These are phyloP conservation scores for Clonostachys solani DNA, from an alignment of 2,329 filamentous ascomycete genomes.

Conservation along the genomic window DNA sequence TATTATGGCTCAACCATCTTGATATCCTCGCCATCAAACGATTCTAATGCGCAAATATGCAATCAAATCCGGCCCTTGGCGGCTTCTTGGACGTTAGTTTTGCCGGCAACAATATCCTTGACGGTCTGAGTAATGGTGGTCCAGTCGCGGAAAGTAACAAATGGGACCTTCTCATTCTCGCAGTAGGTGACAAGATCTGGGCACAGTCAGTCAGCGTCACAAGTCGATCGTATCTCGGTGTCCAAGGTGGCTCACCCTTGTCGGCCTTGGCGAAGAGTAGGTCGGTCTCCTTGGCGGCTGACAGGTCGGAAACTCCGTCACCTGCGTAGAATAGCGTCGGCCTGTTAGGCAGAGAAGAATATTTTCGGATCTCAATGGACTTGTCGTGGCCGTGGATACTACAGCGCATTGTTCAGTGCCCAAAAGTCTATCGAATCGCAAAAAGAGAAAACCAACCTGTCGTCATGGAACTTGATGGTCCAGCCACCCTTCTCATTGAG, in stretches of 20 bases:
- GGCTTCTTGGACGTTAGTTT: conserved; percentile 65
- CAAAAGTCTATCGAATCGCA: conserved; percentile 4
- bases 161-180: conserved; percentile 77
- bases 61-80: conserved; percentile 43
- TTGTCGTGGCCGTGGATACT: conserved; percentile 96
- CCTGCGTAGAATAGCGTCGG: conserved; percentile 93
- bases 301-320: conserved; percentile 89
- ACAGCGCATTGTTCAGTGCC: not conserved
- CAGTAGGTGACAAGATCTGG: conserved; percentile 84
- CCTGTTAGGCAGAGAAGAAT: conserved; percentile 69
- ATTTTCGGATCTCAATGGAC: conserved; percentile 83
- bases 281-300: conserved; percentile 88
- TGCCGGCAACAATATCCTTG: conserved; percentile 72
- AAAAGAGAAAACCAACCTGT: not conserved
- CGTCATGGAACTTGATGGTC: conserved; percentile 54
- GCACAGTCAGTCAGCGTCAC: not conserved
- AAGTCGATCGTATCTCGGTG: not conserved
- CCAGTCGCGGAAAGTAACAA: conserved; percentile 85
- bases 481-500: conserved; percentile 81
- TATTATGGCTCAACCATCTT: not conserved
- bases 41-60: not conserved
- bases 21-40: not conserved
- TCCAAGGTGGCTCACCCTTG: conserved; percentile 53
- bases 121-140: conserved; percentile 71
- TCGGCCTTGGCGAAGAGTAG: conserved; percentile 91